These are phyloP conservation scores for Ceratocystis huliohia DNA, from an alignment of 2,329 filamentous ascomycete species.

Conservation along the genomic window DNA sequence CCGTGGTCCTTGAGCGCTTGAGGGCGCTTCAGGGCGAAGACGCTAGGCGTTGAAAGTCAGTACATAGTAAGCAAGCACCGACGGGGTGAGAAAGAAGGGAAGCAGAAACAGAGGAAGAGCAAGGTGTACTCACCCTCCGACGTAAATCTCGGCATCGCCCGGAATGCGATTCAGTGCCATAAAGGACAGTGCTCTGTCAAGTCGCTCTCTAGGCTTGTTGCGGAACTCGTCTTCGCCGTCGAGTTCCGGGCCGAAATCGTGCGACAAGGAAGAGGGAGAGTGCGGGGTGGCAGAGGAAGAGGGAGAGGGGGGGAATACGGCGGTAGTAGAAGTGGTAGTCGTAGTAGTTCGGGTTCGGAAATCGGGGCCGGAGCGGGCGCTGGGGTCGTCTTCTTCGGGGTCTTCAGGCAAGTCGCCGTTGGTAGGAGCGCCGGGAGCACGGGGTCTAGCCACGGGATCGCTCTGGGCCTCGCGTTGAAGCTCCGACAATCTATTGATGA, in stretches of 20 bases:
- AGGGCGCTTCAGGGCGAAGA: slow-evolving; percentile 65
- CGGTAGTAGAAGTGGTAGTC: not conserved
- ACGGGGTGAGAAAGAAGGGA: slow-evolving; percentile 20
- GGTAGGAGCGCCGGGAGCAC: not conserved
- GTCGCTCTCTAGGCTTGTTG: slow-evolving; percentile 15
- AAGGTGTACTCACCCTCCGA: slow-evolving; percentile 29
- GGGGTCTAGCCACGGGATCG: slow-evolving; percentile 9
- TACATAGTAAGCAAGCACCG: not conserved
- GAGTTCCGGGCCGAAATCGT: not conserved
- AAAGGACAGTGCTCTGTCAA: slow-evolving; percentile 18
- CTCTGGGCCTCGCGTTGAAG: slow-evolving; percentile 20
- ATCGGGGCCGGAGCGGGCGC: not conserved
- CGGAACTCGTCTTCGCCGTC: slow-evolving; percentile 17
- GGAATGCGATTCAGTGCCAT: slow-evolving; percentile 35
- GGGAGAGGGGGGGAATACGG: not conserved
- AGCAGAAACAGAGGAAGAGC: not conserved
- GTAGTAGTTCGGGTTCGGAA: not conserved
- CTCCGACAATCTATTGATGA: slow-evolving; percentile 20
- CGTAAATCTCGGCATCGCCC: slow-evolving; percentile 32
- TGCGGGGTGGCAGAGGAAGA: not conserved
- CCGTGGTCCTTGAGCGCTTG: slow-evolving; percentile 56
- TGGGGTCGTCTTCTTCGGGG: slow-evolving; percentile 12
- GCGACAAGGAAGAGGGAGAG: not conserved
- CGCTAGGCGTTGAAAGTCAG: slow-evolving; percentile 36
- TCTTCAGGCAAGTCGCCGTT: slow-evolving; percentile 11